These are phyloP conservation scores for Boletus patriciae DNA, from an alignment of 768 basidiomycete genomes.

Conservation along the genomic window DNA sequence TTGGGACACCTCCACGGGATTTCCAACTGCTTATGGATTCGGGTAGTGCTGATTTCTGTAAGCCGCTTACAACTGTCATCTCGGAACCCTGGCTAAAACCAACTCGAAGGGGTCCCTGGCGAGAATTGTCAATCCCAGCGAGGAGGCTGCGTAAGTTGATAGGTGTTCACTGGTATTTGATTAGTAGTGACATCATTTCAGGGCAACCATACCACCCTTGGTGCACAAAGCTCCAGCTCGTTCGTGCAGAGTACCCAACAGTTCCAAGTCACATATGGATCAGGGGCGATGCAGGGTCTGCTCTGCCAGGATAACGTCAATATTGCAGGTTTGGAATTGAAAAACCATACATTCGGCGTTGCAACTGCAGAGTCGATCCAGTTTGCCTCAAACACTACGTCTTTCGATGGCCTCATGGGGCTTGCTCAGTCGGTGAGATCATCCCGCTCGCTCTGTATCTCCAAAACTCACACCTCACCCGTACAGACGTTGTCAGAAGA, in stretches of 20 bases:
- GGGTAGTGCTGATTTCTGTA: constrained; percentile 65
- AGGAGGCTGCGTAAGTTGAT: constrained; percentile 42
- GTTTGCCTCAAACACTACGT: constrained; percentile 49
- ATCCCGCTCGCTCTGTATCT: constrained; percentile 10
- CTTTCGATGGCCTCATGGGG: constrained; percentile 79
- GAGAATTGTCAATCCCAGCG: constrained; percentile 49
- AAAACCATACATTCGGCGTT: constrained; percentile 66
- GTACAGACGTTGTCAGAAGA: constrained; percentile 63
- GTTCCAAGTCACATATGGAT: constrained; percentile 68
- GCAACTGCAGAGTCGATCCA: constrained; percentile 58
- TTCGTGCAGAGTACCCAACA: constrained; percentile 52
- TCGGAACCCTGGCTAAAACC: not conserved
- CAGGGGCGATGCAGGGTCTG: constrained; percentile 64
- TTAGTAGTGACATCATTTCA: constrained; percentile 27
- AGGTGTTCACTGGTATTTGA: not conserved
- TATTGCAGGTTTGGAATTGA: constrained; percentile 61
- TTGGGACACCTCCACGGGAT: constrained; percentile 62
- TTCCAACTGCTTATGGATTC: constrained; percentile 68
- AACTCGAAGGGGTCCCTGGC: constrained; percentile 46
- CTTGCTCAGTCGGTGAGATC: constrained; percentile 64
- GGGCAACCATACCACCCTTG: constrained; percentile 70
- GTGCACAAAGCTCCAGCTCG: constrained; percentile 56
- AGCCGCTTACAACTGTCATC: not conserved
- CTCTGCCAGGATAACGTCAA: constrained; percentile 62
- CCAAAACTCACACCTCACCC: not conserved